These are phyloP conservation scores for Tuber brumale DNA, from an alignment of 495 filamentous ascomycete genomes.

Conservation along the genomic window DNA sequence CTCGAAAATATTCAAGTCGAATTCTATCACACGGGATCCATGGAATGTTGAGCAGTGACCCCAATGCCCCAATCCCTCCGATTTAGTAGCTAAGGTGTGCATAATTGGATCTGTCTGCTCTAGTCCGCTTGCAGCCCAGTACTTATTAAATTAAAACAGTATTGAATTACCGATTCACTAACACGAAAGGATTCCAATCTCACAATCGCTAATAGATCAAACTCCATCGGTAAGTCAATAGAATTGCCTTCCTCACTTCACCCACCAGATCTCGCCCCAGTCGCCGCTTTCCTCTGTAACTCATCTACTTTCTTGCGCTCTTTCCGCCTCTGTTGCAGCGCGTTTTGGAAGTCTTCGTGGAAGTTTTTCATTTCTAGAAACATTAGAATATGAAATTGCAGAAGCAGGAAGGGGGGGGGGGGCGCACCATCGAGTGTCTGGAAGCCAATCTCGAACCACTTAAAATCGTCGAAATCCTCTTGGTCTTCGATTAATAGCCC, in stretches of 20 bases:
- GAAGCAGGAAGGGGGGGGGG: background rate
- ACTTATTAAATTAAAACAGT: background rate
- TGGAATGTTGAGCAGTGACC: background rate
- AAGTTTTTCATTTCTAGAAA: slow-evolving; percentile 26
- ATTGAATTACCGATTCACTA: background rate
- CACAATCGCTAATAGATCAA: background rate
- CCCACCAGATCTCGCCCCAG: slow-evolving; percentile 11
- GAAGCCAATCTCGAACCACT: slow-evolving; percentile 40
- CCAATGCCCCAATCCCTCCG: background rate
- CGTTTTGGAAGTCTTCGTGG: slow-evolving; percentile 17
- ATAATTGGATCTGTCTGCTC: background rate
- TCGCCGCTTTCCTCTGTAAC: slow-evolving; percentile 21
- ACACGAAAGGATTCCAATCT: background rate
- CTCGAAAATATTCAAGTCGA: background rate
- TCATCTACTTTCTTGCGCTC: slow-evolving; percentile 29
- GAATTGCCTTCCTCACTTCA: background rate
- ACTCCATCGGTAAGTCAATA: background rate
- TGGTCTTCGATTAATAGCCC: slow-evolving; percentile 27
- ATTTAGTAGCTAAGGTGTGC: background rate
- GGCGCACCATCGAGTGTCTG: slow-evolving; percentile 14
- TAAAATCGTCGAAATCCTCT: slow-evolving; percentile 35
- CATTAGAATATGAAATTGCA: background rate
- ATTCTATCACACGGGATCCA: background rate
- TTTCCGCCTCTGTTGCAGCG: slow-evolving; percentile 27
- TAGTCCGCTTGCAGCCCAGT: background rate